These are phyloP conservation scores for Inonotus obliquus DNA, from an alignment of 1,284 basidiomycete genomes.

Conservation along the genomic window DNA sequence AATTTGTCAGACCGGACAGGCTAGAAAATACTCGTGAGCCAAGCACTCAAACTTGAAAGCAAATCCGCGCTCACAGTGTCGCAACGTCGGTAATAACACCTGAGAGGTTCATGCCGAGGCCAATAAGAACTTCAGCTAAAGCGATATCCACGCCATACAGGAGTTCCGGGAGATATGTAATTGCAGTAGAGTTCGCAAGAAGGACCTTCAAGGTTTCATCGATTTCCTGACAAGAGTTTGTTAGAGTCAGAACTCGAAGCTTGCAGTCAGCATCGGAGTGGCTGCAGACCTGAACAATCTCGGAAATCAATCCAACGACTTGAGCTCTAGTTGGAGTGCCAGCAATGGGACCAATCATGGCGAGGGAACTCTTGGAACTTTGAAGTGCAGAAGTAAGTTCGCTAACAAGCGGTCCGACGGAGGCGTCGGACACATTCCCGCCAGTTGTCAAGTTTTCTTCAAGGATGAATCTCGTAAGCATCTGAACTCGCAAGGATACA, in stretches of 20 bases:
- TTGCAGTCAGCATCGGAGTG: too few species aligned
- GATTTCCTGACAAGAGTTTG: constrained; percentile 10
- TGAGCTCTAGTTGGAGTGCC: constrained; percentile 6
- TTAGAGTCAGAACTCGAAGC: neutral
- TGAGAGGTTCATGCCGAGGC: constrained; percentile 16
- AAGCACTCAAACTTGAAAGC: neutral
- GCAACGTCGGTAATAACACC: constrained; percentile 20
- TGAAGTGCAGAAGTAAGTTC: constrained; percentile 16
- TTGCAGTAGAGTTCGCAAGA: neutral
- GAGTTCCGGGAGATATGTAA: constrained; percentile 12
- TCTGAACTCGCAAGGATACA: neutral
- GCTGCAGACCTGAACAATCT: neutral
- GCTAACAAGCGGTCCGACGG: constrained; percentile 13
- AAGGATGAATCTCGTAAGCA: neutral
- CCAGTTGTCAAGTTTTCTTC: neutral
- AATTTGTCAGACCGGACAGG: neutral
- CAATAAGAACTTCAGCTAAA: constrained; percentile 17
- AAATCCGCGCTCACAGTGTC: neutral
- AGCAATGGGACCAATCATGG: neutral
- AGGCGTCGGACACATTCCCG: constrained; percentile 1
- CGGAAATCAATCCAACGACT: constrained; percentile 17
- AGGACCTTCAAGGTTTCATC: neutral
- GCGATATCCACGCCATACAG: constrained; percentile 18
- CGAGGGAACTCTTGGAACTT: constrained; percentile 11
- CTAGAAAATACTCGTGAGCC: neutral